Evolutionary conservation across 2,329 filamentous ascomycete species (phyloP).

Genomic region (Penicillium sp.): DNA sequence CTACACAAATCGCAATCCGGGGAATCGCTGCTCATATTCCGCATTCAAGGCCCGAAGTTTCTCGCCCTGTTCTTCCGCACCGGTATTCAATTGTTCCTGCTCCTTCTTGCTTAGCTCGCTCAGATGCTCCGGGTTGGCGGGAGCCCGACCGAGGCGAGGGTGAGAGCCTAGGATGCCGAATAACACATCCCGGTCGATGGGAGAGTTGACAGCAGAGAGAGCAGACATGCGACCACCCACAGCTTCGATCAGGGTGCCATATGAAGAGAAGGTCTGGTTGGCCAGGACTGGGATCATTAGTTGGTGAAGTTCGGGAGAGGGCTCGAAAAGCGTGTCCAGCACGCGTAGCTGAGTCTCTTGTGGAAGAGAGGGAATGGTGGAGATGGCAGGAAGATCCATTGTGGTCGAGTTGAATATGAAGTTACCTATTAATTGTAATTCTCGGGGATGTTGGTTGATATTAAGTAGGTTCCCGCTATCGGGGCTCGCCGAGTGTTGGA

Average conservation of each 20-base stretch:
- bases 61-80: conserved; percentile 45
- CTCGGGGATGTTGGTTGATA: neutral
- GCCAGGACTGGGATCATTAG: conserved; percentile 69
- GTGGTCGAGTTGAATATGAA: conserved; percentile 13
- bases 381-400: conserved; percentile 58
- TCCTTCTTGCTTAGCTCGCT: conserved; percentile 78
- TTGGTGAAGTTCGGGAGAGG: conserved; percentile 71
- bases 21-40: conserved; percentile 78
- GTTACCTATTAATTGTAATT: neutral
- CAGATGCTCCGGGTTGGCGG: conserved; percentile 55
- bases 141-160: conserved; percentile 71
- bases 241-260: conserved; percentile 67
- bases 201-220: conserved; percentile 55
- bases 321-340: conserved; percentile 83
- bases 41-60: conserved; percentile 67
- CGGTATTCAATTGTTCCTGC: conserved; percentile 71
- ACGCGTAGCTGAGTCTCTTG: conserved; percentile 54
- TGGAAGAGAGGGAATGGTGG: conserved; percentile 57
- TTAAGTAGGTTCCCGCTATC: neutral
- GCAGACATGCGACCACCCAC: conserved; percentile 64
- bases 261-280: conserved; percentile 62
- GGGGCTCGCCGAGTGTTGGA: neutral
- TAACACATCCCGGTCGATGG: conserved; percentile 58
- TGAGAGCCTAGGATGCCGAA: conserved; percentile 77
- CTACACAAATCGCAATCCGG: conserved; percentile 76